Base-by-base conservation (phyloP, 257 asterid genomes). In the Solanum rostratum region DNA sequence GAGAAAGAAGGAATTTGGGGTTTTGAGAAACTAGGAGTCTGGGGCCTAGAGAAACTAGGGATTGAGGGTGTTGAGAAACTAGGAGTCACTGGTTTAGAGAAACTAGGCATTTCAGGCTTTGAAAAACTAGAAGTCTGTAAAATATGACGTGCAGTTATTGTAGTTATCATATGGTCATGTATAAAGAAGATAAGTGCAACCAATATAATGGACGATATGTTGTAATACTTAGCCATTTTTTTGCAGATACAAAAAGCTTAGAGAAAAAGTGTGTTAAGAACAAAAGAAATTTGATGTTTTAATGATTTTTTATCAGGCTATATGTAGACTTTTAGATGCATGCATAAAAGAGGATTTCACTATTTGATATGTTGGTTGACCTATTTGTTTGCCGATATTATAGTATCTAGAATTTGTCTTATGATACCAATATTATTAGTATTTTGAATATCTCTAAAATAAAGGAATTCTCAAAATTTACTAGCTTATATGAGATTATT, bases 81-180 rank as follows among this genome's bases (percentile, higher is more conserved):
- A 1, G 27, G 27, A 0, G 2, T 7, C 1, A 18, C 1, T 2
- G 60, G 22, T 22, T 18, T 54, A 7, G 24, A 18, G 1, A 20
- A 20, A 57, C 14, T 57, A 20, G 3, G 29, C 29, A 6, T n/a
- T 9, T 57, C 1, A 3, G 2, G 62, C 10, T 54, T 54, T 54
- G 24, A 2, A 14, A 59, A n/a, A 59, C 30, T 59, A 59, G 66
- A 15, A 15, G 37, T 14, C 49, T 89, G 89, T 0, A 86, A 55
- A 68, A 89, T 82, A 33, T 1, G 87, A 6, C 86, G 90, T 9
- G 84, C 89, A 52, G 80, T 83, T 59, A 60, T 74, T 3, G 49
- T 37, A 46, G 80, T 53, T 53, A 79, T 65, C 22, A 30, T 83
- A 82, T 11, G 55, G 85, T 76, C 30, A 81, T 86, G 41, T 8